phyloP scores from a whole-genome alignment of 805 yeast genomes.

The Starmerella vitae region DNA sequence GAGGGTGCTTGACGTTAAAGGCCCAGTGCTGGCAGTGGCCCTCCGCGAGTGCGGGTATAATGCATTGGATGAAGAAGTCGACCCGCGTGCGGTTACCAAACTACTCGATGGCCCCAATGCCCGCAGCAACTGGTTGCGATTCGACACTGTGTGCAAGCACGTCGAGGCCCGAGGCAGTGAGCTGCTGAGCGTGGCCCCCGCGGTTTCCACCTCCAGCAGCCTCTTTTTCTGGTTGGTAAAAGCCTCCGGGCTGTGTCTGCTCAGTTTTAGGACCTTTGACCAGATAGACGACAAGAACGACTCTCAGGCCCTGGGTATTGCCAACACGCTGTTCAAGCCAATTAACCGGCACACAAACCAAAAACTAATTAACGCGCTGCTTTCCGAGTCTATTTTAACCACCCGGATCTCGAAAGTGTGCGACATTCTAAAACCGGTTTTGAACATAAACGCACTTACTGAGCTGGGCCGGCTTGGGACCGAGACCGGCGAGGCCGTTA shows the following conservation, averaged over 20 bases:
- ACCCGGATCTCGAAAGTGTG: constrained; percentile 7
- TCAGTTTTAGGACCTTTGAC: constrained; percentile 1
- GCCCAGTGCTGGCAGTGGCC: constrained; percentile 1
- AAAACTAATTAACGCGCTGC: neutral
- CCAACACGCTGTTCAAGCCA: neutral
- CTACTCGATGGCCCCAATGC: constrained; percentile 21
- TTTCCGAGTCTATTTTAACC: constrained; percentile 6
- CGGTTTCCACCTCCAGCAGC: constrained; percentile 9
- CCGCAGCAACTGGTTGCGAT: constrained; percentile 50
- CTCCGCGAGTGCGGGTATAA: neutral
- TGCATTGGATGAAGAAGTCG: neutral
- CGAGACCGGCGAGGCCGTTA: neutral
- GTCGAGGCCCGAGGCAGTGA: constrained; percentile 48
- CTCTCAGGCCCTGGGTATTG: constrained; percentile 2
- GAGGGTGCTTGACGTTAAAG: constrained; percentile 1
- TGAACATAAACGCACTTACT: constrained; percentile 7
- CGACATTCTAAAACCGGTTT: constrained; percentile 1
- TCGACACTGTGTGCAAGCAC: constrained; percentile 62
- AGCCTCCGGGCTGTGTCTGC: constrained; percentile 5
- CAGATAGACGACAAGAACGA: neutral
- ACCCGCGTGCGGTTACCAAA: neutral
- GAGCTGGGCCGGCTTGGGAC: constrained; percentile 8
- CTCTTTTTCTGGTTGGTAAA: constrained; percentile 15
- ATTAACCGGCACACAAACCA: constrained; percentile 2
- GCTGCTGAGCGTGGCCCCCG: constrained; percentile 39